Percentiles rank a stretch among this genome's conserved stretches.
Evolutionary conservation across 2,329 filamentous ascomycete species (phyloP).

Genomic region (Xylariaceae sp.): DNA sequence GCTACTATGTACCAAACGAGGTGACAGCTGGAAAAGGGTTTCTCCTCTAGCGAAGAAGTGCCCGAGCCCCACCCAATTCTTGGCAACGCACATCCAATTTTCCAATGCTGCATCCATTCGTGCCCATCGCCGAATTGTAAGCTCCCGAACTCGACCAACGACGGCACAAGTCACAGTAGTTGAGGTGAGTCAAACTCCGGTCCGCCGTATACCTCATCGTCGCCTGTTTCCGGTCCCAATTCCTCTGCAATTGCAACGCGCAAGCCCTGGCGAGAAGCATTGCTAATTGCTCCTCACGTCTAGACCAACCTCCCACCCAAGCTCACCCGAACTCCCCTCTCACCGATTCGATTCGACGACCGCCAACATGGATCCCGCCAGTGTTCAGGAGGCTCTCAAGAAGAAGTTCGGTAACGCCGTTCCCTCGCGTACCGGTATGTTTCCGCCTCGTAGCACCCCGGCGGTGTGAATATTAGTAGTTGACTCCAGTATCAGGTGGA

Average conservation of each 20-base stretch:
- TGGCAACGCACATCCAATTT: constrained; percentile 29
- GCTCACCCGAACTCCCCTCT: neutral
- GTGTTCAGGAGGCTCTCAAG: constrained; percentile 39
- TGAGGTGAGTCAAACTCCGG: neutral
- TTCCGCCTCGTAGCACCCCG: neutral
- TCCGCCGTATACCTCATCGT: neutral
- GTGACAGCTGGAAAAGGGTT: constrained; percentile 25
- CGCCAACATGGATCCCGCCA: constrained; percentile 28
- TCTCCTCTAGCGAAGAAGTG: constrained; percentile 14
- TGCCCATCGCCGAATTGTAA: neutral
- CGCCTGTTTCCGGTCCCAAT: too few species aligned
- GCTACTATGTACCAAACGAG: too few species aligned
- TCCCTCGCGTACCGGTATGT: constrained; percentile 30
- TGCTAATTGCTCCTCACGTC: too few species aligned
- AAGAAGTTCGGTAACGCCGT: constrained; percentile 31
- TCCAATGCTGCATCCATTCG: constrained; percentile 12
- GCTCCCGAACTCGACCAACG: neutral
- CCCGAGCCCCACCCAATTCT: constrained; percentile 26
- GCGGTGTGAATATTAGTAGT: neutral
- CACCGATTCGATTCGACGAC: neutral
- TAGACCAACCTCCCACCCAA: neutral
- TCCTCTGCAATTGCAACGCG: too few species aligned
- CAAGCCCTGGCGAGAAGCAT: too few species aligned
- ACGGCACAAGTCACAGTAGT: too few species aligned
- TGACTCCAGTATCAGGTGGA: constrained; percentile 50